Evolutionary conservation across 352 stramenopile species (phyloP).

Genomic region (Stramenopiles sp.): DNA sequence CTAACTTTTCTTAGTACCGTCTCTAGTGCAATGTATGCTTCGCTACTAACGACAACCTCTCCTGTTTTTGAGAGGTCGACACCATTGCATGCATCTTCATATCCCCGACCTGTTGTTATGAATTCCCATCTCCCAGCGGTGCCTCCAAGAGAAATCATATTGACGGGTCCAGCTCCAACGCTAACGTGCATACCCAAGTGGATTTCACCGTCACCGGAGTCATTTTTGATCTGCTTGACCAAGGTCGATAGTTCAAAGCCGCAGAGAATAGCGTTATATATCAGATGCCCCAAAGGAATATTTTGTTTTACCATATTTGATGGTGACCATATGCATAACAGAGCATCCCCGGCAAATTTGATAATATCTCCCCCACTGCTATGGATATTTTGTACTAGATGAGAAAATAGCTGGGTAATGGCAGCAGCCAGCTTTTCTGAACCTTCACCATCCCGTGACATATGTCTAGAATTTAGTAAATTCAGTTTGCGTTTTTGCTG

Average conservation of each 20-base stretch:
- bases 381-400: constrained; percentile 27
- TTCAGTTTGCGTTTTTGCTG: background rate
- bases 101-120: constrained; percentile 52
- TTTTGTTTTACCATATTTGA: background rate
- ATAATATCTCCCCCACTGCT: constrained; percentile 32
- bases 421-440: background rate
- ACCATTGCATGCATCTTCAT: constrained; percentile 45
- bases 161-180: constrained; percentile 46
- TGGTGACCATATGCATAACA: constrained; percentile 30
- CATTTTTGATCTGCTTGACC: no score
- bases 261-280: background rate
- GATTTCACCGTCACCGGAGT: background rate
- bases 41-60: constrained; percentile 42
- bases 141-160: constrained; percentile 50
- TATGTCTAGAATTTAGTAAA: background rate
- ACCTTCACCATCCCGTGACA: background rate
- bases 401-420: constrained; percentile 19
- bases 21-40: constrained; percentile 12
- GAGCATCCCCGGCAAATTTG: constrained; percentile 40
- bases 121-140: constrained; percentile 59
- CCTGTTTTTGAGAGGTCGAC: constrained; percentile 44
- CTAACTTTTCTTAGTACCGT: background rate
- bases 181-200: constrained; percentile 51
- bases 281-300: background rate
- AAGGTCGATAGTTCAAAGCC: background rate